Base-by-base conservation (phyloP, 345 rosid genomes). In the Balakata baccata region DNA sequence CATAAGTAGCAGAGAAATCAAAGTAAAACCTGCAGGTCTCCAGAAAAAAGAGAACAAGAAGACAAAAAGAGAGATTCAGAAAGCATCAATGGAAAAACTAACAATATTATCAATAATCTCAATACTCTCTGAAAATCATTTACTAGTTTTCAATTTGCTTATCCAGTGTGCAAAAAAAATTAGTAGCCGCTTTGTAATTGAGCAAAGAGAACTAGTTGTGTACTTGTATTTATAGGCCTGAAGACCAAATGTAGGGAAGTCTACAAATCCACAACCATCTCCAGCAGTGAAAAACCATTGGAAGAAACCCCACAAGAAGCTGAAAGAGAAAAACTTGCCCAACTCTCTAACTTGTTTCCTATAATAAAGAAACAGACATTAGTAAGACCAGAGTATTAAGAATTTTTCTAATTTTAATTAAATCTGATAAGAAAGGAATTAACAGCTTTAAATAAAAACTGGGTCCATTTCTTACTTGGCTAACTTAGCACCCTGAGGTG, bases 241-340 rank as follows among this genome's bases (percentile, higher is more conserved):
- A 57, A 89, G 88, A 59, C 98, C 94, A 39, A 93, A 81, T n/a
- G 96, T 85, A 7, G 98, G 98, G 83, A 93, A 93, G 79, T 34
- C 73, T 13, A 51, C 20, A 74, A 89, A 91, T 13, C 97, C 97
- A 56, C 98, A 93, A 9, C 68, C 72, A 0, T 87, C 88, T 63
- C 84, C 90, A 5, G 78, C 93, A 16, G 88, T 81, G 64, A 81
- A 91, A 83, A 93, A 93, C 98, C 97, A 93, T 54, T 93, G 93
- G 75, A 93, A 93, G 83, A 88, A 91, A 68, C 87, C 91, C 97
- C 97, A 93, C 37, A 89, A 76, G 84, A 93, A 89, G 77, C 98
- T 93, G 58, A 89, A 64, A 38, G 91, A 87, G 80, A 91, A 91
- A 83, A 84, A 89, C 74, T 89, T 91, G 38, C 92, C 89, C 59